These are phyloP conservation scores for Dryas drummondii DNA, from an alignment of 306 rosid species.

Conservation along the genomic window DNA sequence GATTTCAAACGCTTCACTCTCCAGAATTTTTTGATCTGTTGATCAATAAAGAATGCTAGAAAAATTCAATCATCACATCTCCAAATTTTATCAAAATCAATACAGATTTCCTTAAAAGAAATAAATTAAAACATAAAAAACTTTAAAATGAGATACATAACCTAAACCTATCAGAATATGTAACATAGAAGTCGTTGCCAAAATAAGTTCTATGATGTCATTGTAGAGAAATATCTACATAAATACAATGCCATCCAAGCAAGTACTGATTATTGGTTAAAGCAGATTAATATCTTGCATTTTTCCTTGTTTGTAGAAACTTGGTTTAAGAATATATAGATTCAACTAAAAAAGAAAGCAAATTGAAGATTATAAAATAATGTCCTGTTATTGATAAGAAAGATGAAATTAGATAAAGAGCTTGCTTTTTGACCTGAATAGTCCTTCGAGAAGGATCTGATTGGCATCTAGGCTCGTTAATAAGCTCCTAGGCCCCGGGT, in stretches of 20 bases:
- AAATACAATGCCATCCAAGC: background rate
- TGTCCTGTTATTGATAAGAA: background rate
- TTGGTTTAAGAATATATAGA: background rate
- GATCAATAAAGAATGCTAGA: conserved; percentile 21
- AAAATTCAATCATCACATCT: background rate
- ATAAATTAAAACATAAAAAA: too few species aligned
- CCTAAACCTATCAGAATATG: background rate
- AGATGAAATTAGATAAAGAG: conserved; percentile 1
- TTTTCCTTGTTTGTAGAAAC: background rate
- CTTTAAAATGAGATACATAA: background rate
- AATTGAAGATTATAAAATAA: background rate
- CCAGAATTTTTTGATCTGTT: conserved; percentile 60
- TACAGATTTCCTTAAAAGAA: too few species aligned
- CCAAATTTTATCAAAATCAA: background rate
- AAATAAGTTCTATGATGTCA: background rate
- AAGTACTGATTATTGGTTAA: background rate
- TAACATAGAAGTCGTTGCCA: background rate
- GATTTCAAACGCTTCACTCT: conserved; percentile 70
- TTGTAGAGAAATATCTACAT: background rate
- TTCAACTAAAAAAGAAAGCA: background rate
- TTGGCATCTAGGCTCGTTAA: conserved; percentile 88
- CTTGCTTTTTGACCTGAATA: conserved; percentile 56
- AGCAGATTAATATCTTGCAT: background rate
- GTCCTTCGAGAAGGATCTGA: conserved; percentile 92
- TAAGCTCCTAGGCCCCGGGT: conserved; percentile 97